These are phyloP conservation scores for Lepidium aucheri DNA, from an alignment of 345 rosid species.

Conservation along the genomic window DNA sequence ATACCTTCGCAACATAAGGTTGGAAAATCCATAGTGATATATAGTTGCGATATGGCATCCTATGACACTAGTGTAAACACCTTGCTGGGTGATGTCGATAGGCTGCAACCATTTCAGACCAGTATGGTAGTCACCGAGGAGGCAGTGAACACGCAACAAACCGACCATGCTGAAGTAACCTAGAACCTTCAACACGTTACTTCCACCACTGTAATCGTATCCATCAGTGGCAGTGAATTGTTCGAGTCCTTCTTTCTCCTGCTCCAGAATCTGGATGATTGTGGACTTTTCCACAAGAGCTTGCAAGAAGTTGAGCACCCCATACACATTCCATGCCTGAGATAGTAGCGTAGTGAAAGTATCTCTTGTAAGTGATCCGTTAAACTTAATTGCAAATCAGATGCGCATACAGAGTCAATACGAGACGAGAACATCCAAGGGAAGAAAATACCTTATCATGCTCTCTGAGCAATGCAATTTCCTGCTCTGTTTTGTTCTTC, in stretches of 20 bases:
- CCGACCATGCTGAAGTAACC: constrained; percentile 99
- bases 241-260: constrained; percentile 83
- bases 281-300: constrained; percentile 90
- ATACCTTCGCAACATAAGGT: constrained; percentile 92
- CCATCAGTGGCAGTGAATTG: constrained; percentile 97
- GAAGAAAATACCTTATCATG: constrained; percentile 50
- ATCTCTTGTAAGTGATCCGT: no score
- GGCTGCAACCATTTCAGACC: constrained; percentile 90
- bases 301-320: constrained; percentile 98
- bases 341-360: background rate
- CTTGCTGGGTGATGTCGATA: constrained; percentile 88
- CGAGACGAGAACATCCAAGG: no score
- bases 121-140: constrained; percentile 91
- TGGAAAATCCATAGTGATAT: constrained; percentile 97
- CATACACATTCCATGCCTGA: constrained; percentile 97
- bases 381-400: no score
- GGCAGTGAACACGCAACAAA: constrained; percentile 90
- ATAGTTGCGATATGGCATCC: constrained; percentile 93
- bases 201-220: constrained; percentile 90
- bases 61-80: constrained; percentile 82
- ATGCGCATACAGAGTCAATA: no score
- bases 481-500: constrained; percentile 90
- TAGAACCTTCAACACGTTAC: constrained; percentile 90
- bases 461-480: constrained; percentile 70
- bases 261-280: constrained; percentile 81